Percentiles rank a stretch among this genome's conserved stretches.
Conservation (phyloP, 768 basidiomycete species). For the Pisolithus tinctorius region DNA sequence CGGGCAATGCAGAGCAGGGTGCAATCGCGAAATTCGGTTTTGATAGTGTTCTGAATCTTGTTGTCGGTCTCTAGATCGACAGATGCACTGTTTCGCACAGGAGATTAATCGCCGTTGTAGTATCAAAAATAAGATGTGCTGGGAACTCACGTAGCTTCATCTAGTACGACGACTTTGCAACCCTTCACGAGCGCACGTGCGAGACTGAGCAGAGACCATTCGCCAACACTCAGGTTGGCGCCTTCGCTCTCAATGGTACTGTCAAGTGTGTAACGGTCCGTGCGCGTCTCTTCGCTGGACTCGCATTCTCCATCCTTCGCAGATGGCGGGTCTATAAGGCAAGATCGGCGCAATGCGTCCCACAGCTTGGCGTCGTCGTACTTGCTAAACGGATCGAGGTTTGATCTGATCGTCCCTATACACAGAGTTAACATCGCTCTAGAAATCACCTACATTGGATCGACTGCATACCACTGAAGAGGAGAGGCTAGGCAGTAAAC, state of each 20-base stretch:
- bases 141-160: slow-evolving; percentile 29
- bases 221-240: slow-evolving; percentile 40
- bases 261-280: slow-evolving; percentile 42
- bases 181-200: slow-evolving; percentile 50
- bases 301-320: slow-evolving; percentile 16
- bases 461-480: slow-evolving; percentile 44
- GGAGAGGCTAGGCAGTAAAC: slow-evolving; percentile 36
- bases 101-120: slow-evolving; percentile 5
- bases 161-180: slow-evolving; percentile 43
- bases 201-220: slow-evolving; percentile 43
- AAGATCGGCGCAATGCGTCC: slow-evolving; percentile 67
- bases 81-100: slow-evolving; percentile 18
- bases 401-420: slow-evolving; percentile 51
- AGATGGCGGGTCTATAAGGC: slow-evolving; percentile 28
- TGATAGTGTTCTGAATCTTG: slow-evolving; percentile 42
- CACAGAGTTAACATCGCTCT: slow-evolving; percentile 28
- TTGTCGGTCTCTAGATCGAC: slow-evolving; percentile 44
- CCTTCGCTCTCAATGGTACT: slow-evolving; percentile 48
- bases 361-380: slow-evolving; percentile 61
- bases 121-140: slow-evolving; percentile 28
- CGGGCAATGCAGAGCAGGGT: slow-evolving; percentile 47
- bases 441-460: slow-evolving; percentile 24
- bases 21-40: slow-evolving; percentile 38
- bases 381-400: slow-evolving; percentile 51
- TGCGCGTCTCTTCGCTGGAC: slow-evolving; percentile 20